Base-by-base conservation (phyloP, 2,329 filamentous ascomycete species). In the Fusarium sp. region DNA sequence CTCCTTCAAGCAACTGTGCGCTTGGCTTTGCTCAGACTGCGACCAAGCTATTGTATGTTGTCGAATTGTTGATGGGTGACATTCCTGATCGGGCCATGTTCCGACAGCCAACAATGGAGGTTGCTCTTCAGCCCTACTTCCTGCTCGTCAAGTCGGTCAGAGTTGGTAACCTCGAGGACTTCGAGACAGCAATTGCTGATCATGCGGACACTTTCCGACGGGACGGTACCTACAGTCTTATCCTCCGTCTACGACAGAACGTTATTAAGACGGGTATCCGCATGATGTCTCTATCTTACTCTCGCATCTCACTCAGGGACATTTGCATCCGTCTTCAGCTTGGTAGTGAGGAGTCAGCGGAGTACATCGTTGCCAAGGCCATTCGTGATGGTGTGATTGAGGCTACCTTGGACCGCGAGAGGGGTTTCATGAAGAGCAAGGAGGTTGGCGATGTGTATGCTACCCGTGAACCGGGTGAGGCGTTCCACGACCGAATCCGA, bases 221-320 rank as follows among this genome's bases (percentile, higher is more conserved):
- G 72, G 96, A 99, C 78, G 93, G 93, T 59, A 98, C 95, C 20
- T 98, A 98, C 84, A 97, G 95, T 13, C 87, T 99, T 60, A 97
- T 98, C 75, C 88, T 98, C 68, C 95, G 96, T 68, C 87, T 99
- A 66, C 91, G 96, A 74, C 96, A 99, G 82, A 99, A 99, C 78
- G 96, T 99, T 77, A 98, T 99, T 89, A 97, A 97, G 86, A 99
- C 96, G 5, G 96, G 96, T 72, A 97, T 99, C 69, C 94, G 96
- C 74, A 98, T 98, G 94, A 97, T 99, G 89, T 98, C 95, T 40
- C 86, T 99, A 69, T 97, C 95, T 20, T 99, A 99, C 85, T 97
- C 95, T 63, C 93, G 95, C 68, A 99, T 99, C 77, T 98, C 95
- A 2, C 88, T 99, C 58, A 92, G 96, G 61, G 96, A 99, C 78